A percentile compares a stretch with the other conserved stretches of the same genome.
Conservation (phyloP, 1,139 yeast species). For the Magnusiomyces suaveolens region DNA sequence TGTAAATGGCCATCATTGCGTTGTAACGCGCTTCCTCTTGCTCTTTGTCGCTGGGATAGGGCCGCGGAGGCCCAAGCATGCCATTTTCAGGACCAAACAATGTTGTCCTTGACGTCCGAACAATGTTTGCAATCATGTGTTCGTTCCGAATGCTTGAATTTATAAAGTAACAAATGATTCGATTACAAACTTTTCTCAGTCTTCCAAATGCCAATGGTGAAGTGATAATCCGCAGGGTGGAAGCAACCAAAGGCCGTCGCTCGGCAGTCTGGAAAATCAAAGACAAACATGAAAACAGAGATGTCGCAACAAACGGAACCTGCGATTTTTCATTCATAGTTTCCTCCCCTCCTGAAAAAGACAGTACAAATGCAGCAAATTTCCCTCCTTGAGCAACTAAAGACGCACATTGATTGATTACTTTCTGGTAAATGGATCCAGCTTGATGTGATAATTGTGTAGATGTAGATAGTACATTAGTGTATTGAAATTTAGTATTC, state of each 20-base stretch:
- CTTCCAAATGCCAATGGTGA: constrained; percentile 25
- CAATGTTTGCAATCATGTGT: constrained; percentile 23
- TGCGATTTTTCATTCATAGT: constrained; percentile 5
- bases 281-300: constrained; percentile 23
- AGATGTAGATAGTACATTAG: neutral
- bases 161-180: constrained; percentile 21
- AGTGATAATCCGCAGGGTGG: constrained; percentile 22
- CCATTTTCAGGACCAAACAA: constrained; percentile 33
- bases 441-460: constrained; percentile 14
- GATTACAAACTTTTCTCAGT: constrained; percentile 21
- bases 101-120: constrained; percentile 26
- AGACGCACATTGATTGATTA: constrained; percentile 14
- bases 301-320: constrained; percentile 18
- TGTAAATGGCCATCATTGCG: constrained; percentile 19
- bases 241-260: constrained; percentile 27
- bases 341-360: constrained; percentile 15
- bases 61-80: constrained; percentile 36
- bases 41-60: constrained; percentile 24
- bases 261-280: constrained; percentile 20
- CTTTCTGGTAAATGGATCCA: constrained; percentile 14
- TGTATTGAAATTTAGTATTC: no score
- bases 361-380: constrained; percentile 19
- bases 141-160: constrained; percentile 17
- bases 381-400: constrained; percentile 17
- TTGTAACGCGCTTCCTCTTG: constrained; percentile 20